phyloP scores from a whole-genome alignment of 768 basidiomycete species.

The Phylloporus scabripes region DNA sequence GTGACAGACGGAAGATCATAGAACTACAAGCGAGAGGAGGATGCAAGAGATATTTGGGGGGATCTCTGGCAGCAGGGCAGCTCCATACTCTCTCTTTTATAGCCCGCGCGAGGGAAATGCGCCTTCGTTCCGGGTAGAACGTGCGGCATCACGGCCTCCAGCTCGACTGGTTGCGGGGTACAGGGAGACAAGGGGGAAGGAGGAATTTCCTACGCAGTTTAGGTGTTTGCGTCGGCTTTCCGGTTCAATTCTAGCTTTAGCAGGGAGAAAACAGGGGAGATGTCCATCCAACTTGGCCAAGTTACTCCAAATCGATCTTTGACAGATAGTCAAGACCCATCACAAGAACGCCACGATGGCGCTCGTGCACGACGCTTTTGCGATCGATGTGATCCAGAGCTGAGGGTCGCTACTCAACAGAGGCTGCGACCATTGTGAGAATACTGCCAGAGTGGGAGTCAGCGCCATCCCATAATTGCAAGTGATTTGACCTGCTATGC shows the following conservation, averaged over 20 bases:
- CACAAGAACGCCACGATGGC: neutral
- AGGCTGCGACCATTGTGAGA: neutral
- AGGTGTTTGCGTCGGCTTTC: neutral
- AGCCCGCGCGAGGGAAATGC: neutral
- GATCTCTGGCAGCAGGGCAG: neutral
- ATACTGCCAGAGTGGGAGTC: neutral
- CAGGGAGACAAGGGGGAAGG: neutral
- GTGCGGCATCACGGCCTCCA: neutral
- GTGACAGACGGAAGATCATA: constrained; percentile 12
- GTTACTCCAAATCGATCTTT: neutral
- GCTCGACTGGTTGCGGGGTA: neutral
- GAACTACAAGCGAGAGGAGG: neutral
- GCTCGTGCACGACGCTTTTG: neutral
- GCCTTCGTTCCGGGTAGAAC: neutral
- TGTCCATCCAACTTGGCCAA: neutral
- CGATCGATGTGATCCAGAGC: neutral
- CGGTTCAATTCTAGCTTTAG: neutral
- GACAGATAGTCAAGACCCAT: neutral
- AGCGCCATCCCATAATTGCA: neutral
- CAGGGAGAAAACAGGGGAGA: neutral
- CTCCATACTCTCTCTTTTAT: neutral
- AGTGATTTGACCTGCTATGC: neutral
- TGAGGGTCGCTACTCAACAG: neutral
- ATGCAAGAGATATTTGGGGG: neutral
- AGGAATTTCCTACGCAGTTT: neutral